A percentile compares a stretch with the other conserved stretches of the same genome.
Evolutionary conservation across 1,284 basidiomycete genomes (phyloP).

Genomic region (Sanghuangporus sanghuang): DNA sequence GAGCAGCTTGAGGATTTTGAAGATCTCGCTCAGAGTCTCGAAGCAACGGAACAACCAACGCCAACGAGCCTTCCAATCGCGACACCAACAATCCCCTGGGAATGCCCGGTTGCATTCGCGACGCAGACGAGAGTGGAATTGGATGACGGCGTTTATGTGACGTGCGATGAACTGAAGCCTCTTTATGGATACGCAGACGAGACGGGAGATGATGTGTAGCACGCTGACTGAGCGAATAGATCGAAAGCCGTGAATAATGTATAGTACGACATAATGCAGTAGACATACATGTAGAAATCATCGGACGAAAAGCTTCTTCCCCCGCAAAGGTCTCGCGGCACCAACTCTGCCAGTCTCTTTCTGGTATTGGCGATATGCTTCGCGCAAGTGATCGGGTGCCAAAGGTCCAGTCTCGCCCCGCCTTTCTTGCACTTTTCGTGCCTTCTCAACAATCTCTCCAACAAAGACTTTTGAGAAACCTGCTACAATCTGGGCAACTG

Average conservation of each 20-base stretch:
- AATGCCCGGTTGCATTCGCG: constrained; percentile 40
- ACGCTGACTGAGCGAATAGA: not conserved
- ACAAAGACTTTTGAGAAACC: constrained; percentile 91
- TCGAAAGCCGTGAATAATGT: not conserved
- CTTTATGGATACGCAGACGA: constrained; percentile 29
- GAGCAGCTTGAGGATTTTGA: not conserved
- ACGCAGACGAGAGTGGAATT: constrained; percentile 34
- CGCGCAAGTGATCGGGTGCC: constrained; percentile 81
- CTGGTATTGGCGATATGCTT: constrained; percentile 82
- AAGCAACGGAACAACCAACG: not conserved
- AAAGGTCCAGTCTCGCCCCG: constrained; percentile 73
- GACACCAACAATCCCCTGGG: constrained; percentile 26
- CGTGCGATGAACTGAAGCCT: constrained; percentile 39
- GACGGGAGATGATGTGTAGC: not conserved
- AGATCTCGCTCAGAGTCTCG: not conserved
- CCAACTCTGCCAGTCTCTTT: constrained; percentile 75
- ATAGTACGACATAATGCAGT: not conserved
- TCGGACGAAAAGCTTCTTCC: constrained; percentile 62
- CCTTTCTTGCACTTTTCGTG: constrained; percentile 70
- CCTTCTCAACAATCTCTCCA: constrained; percentile 87
- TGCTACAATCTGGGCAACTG: constrained; percentile 83
- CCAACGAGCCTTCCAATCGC: constrained; percentile 1
- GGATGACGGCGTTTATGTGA: constrained; percentile 44
- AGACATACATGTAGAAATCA: constrained; percentile 26
- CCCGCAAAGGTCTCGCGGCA: constrained; percentile 60